Evolutionary conservation across 345 rosid genomes (phyloP), one percentile per base, ranked within the genome.

Genomic region (Citrus reticulata): DNA sequence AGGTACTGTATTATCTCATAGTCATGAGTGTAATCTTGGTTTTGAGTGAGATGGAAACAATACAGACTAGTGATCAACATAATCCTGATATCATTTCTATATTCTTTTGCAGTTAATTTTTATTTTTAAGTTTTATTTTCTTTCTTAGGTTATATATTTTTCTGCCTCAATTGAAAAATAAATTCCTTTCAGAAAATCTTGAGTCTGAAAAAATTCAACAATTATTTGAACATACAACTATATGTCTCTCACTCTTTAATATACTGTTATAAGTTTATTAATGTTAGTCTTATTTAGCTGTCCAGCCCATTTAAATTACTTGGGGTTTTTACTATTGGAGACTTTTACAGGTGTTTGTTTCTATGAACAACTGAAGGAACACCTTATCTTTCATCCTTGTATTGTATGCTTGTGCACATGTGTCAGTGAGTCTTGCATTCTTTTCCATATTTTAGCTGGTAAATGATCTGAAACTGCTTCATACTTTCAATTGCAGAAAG

Each of bases 401-500:
- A 10, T 22, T 22, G 54, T 37, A 61, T 61, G 46, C 58, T 54
- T 11, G 32, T 49, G 61, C 25, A 49, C 14, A 17, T 35, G 14
- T 37, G 67, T 40, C 5, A 61, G 27, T 32, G 37, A 42, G 30
- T 25, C 42, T 17, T 2, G 25, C 64, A 25, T 49, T 8, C 19
- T 10, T 58, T 78, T 75, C 35, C 32, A 39, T 60, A 1, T 14
- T 80, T 77, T 58, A 0, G 37, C 64, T 35, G 76, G 64, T 19
- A 10, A 57, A 42, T 40, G 37, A 42, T 74, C 75, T 74, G 30
- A 77, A 65, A 55, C 29, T 46, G 19, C 25, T 16, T 35, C 78
- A n/a, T 63, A 68, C 55, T 75, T 78, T 74, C 40, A 70, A 76
- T 39, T 83, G 82, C 97, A 96, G 98, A 87, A 88, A 90, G 85